These are phyloP conservation scores for Adenanthera pavonina DNA, from an alignment of 306 rosid species.

Conservation along the genomic window DNA sequence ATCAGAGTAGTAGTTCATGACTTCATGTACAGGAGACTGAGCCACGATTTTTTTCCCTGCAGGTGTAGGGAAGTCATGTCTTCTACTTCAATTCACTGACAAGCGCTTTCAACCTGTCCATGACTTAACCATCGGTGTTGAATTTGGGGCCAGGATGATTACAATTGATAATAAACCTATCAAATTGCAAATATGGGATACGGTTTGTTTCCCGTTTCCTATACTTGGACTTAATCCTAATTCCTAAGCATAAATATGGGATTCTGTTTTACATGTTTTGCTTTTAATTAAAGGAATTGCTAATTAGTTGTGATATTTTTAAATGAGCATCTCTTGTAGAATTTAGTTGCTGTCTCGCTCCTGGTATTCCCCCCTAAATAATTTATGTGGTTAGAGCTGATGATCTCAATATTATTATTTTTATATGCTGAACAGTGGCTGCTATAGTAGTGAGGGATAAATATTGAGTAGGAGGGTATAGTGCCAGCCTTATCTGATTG, in stretches of 20 bases:
- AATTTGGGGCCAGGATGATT: slow-evolving; percentile 98
- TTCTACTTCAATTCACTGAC: slow-evolving; percentile 95
- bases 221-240: slow-evolving; percentile 1
- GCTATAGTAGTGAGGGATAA: neutral
- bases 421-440: slow-evolving; percentile 25
- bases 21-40: slow-evolving; percentile 6
- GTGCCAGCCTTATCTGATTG: neutral
- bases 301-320: neutral
- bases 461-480: neutral
- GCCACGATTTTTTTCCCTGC: neutral
- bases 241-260: neutral
- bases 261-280: neutral
- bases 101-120: slow-evolving; percentile 98
- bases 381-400: slow-evolving; percentile 20
- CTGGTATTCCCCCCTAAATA: neutral
- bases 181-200: slow-evolving; percentile 99
- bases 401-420: slow-evolving; percentile 11
- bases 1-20: neutral
- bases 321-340: slow-evolving; percentile 3
- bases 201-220: slow-evolving; percentile 59
- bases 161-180: slow-evolving; percentile 88
- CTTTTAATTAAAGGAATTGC: slow-evolving; percentile 11
- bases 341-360: slow-evolving; percentile 22
- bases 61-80: slow-evolving; percentile 99
- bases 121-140: slow-evolving; percentile 97